Base-by-base conservation (phyloP, 139 green algal species). In the Microglena sp. region DNA sequence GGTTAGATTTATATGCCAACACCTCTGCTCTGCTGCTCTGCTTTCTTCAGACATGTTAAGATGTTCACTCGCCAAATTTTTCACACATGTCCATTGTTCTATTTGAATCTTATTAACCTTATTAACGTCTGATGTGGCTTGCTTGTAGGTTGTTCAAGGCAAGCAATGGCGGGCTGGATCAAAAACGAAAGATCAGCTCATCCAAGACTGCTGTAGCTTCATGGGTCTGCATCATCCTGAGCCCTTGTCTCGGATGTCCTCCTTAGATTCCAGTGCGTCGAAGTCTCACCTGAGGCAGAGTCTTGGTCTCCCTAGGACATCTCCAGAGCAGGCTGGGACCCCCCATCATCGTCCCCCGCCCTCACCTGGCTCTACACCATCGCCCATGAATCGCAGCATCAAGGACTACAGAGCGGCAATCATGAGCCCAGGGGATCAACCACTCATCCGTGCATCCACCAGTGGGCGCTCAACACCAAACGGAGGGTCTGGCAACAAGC, bases 101-200 rank as follows among this genome's bases (percentile, higher is more conserved):
- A 4, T 66, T n/a, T n/a, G n/a, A n/a, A n/a, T n/a, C n/a, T n/a
- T n/a, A n/a, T n/a, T n/a, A n/a, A n/a, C n/a, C n/a, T n/a, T n/a
- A n/a, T n/a, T n/a, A n/a, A n/a, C n/a, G n/a, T n/a, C n/a, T n/a
- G n/a, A n/a, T n/a, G n/a, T n/a, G n/a, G 22, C 26, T 44, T 18
- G 27, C 67, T 55, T 43, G 68, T 35, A 57, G 26, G 22, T 62
- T 1, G 54, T 71, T 7, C 35, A 69, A 32, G 72, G 72, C 6
- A 65, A 67, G 62, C 22, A 8, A 1, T 79, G 72, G 72, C 27
- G 45, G 4, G 67, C 67, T 22, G 72, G 73, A 30, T 62, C 27
- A 35, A 79, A 79, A 58, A 79, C 59, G 5, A 70, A 70, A 15
- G 73, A 72, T 4, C 45, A 59, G 45, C 63, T 79, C 0, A 44